Percentiles rank a stretch among this genome's conserved stretches.
Evolutionary conservation across 257 asterid genomes (phyloP).

Genomic region (Agastache rugosa): DNA sequence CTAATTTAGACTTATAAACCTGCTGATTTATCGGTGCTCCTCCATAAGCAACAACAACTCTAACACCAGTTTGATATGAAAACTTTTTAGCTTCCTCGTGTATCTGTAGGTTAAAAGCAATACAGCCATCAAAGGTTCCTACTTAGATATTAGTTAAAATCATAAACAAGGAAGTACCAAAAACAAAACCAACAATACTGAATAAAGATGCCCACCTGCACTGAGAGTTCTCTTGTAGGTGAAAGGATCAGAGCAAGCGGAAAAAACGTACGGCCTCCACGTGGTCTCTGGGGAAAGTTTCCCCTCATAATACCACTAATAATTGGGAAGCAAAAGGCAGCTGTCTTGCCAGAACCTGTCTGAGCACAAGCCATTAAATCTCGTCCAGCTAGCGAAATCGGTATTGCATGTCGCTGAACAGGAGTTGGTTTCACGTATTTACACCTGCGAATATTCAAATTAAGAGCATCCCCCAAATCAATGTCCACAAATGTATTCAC

Average conservation of each 20-base stretch:
- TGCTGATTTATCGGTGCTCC: conserved; percentile 86
- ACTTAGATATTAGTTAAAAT: not conserved
- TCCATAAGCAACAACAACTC: conserved; percentile 84
- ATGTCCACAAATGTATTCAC: conserved; percentile 86
- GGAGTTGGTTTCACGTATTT: conserved; percentile 90
- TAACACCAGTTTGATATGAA: conserved; percentile 76
- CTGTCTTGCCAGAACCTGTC: conserved; percentile 93
- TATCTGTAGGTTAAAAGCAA: conserved; percentile 57
- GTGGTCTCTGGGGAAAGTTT: conserved; percentile 63
- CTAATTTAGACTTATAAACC: conserved; percentile 42
- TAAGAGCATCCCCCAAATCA: conserved; percentile 82
- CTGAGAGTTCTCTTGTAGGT: conserved; percentile 88
- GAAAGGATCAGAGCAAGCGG: conserved; percentile 89
- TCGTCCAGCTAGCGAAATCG: conserved; percentile 78
- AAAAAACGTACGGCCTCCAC: conserved; percentile 69
- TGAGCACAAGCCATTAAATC: conserved; percentile 97
- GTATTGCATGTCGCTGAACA: conserved; percentile 83
- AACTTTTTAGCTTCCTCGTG: conserved; percentile 84
- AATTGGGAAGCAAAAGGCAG: conserved; percentile 91
- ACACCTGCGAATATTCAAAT: conserved; percentile 79
- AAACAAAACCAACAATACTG: not conserved
- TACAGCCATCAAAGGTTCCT: conserved; percentile 19
- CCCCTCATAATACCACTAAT: conserved; percentile 81
- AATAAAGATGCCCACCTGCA: conserved; percentile 57
- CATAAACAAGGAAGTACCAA: not conserved